Evolutionary conservation across 2,329 filamentous ascomycete species (phyloP).

Genomic region (Aspergillus pseudotamarii): DNA sequence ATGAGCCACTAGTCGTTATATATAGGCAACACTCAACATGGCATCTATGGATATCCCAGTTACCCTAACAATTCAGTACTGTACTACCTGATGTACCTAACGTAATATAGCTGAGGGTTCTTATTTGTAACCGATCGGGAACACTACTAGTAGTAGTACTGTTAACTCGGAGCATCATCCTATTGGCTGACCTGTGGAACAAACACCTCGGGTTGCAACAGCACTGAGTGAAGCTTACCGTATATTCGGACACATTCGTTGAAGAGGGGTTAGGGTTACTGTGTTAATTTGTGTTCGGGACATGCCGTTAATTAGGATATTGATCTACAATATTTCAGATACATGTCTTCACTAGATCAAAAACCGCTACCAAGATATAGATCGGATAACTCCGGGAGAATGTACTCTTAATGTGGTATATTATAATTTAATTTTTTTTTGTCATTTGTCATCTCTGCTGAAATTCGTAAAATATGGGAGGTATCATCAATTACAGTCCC

Average conservation of each 20-base stretch:
- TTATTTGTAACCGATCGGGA: background rate
- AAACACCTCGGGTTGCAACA: too few species aligned
- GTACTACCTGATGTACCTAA: too few species aligned
- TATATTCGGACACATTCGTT: too few species aligned
- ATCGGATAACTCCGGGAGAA: background rate
- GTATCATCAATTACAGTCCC: constrained; percentile 34
- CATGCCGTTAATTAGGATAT: background rate
- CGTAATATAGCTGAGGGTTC: background rate
- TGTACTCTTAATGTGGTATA: background rate
- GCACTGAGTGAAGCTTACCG: too few species aligned
- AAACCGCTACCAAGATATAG: background rate
- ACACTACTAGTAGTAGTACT: too few species aligned
- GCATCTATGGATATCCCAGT: too few species aligned
- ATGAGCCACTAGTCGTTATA: background rate
- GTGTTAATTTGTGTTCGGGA: too few species aligned
- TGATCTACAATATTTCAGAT: too few species aligned
- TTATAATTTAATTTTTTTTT: background rate
- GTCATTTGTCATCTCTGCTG: background rate
- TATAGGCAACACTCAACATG: background rate
- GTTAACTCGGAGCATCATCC: background rate
- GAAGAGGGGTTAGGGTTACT: background rate
- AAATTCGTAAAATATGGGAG: background rate
- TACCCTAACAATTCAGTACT: too few species aligned
- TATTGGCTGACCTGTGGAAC: background rate
- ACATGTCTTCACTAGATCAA: too few species aligned